Conservation (phyloP, 108 stramenopile species). For the Cyclotella atomus region DNA sequence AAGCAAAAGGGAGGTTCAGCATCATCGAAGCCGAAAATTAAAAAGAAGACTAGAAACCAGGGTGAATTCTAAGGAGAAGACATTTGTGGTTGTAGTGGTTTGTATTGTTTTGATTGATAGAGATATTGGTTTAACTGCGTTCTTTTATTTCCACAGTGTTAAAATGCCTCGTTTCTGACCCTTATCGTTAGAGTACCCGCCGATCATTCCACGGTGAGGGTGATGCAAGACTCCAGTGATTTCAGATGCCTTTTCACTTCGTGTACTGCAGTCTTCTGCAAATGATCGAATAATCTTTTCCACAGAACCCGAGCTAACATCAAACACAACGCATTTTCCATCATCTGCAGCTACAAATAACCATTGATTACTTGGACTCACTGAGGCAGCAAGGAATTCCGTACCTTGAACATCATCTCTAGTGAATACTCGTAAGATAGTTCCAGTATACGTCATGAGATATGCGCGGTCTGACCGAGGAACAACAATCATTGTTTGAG, state of each 20-base stretch:
- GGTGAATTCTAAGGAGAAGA: neutral
- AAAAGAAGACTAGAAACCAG: neutral
- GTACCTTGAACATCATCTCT: slow-evolving; percentile 47
- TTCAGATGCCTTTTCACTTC: slow-evolving; percentile 49
- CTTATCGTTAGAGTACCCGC: slow-evolving; percentile 83
- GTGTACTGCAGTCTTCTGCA: slow-evolving; percentile 46
- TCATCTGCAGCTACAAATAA: slow-evolving; percentile 63
- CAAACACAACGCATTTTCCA: slow-evolving; percentile 77
- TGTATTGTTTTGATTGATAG: too few species aligned
- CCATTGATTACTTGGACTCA: slow-evolving; percentile 70
- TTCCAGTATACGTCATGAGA: slow-evolving; percentile 62
- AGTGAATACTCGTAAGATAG: slow-evolving; percentile 54
- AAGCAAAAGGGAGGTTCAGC: slow-evolving; percentile 9
- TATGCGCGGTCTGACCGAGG: slow-evolving; percentile 68
- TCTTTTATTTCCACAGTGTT: slow-evolving; percentile 83
- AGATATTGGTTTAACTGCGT: too few species aligned
- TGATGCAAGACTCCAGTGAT: slow-evolving; percentile 73
- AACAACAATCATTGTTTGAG: slow-evolving; percentile 69
- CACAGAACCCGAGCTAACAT: slow-evolving; percentile 53
- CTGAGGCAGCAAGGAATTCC: slow-evolving; percentile 71
- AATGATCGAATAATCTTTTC: slow-evolving; percentile 68
- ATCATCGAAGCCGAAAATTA: neutral
- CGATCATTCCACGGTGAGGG: slow-evolving; percentile 71
- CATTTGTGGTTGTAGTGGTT: too few species aligned
- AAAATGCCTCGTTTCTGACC: slow-evolving; percentile 72